phyloP scores from a whole-genome alignment of 257 asterid species.

The Galeopsis tetrahit region DNA sequence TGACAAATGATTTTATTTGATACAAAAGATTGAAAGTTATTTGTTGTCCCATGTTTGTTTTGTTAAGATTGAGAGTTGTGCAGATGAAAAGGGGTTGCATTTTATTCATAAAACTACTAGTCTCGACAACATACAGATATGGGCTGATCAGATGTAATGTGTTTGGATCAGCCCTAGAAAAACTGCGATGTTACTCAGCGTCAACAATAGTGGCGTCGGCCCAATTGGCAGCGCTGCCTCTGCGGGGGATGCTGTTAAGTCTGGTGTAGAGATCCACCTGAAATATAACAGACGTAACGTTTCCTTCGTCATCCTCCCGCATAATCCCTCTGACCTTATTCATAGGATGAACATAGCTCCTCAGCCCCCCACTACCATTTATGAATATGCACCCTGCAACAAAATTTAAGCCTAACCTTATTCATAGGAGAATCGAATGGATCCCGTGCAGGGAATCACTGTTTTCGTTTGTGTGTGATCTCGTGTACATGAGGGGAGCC shows the following conservation, averaged over 20 bases:
- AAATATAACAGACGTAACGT: slow-evolving; percentile 45
- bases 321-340: slow-evolving; percentile 55
- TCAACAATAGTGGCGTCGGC: slow-evolving; percentile 48
- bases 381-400: slow-evolving; percentile 67
- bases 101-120: neutral
- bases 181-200: slow-evolving; percentile 24
- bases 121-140: neutral
- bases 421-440: too few relatives aligned
- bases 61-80: too few relatives aligned
- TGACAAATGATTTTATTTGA: neutral
- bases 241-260: slow-evolving; percentile 59
- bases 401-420: neutral
- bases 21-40: too few relatives aligned
- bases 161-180: neutral
- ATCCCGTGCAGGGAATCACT: too few relatives aligned
- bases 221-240: slow-evolving; percentile 71
- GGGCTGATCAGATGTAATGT: too few relatives aligned
- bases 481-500: too few relatives aligned
- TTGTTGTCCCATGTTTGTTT: neutral
- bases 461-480: too few relatives aligned
- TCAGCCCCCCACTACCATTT: slow-evolving; percentile 47
- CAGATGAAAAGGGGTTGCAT: too few relatives aligned
- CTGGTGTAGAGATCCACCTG: slow-evolving; percentile 63
- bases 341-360: slow-evolving; percentile 60
- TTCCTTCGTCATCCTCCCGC: slow-evolving; percentile 54